phyloP scores from a whole-genome alignment of 2,329 filamentous ascomycete genomes.

The Botrytis deweyae region DNA sequence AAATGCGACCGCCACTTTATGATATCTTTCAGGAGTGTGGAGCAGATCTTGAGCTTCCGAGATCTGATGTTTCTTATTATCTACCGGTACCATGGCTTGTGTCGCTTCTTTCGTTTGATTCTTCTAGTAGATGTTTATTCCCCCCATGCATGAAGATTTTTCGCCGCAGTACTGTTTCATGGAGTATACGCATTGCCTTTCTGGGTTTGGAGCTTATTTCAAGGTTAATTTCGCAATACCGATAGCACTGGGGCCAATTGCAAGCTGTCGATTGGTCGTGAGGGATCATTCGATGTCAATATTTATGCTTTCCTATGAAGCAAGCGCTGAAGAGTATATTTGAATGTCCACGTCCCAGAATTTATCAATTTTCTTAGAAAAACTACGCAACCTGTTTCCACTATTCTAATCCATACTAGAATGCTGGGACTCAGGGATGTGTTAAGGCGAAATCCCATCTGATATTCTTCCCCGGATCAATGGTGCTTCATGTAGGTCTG shows the following conservation, averaged over 20 bases:
- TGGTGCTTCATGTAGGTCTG: neutral
- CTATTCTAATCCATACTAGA: neutral
- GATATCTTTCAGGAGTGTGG: neutral
- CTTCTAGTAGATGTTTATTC: neutral
- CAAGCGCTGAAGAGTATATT: neutral
- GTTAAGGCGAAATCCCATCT: neutral
- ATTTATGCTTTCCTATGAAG: no score
- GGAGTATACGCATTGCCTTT: neutral
- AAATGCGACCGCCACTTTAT: neutral
- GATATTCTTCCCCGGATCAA: neutral
- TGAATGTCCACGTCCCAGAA: neutral
- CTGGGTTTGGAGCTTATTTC: neutral
- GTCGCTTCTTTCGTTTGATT: neutral
- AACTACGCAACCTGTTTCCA: neutral
- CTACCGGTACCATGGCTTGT: neutral
- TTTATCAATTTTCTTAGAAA: no score
- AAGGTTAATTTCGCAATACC: neutral
- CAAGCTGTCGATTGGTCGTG: neutral
- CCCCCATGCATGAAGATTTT: neutral
- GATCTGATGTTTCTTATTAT: neutral
- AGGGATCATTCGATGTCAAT: neutral
- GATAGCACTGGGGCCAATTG: neutral
- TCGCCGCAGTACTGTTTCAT: neutral
- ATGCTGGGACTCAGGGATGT: neutral
- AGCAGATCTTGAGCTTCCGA: neutral